phyloP scores from a whole-genome alignment of 805 yeast genomes.

The Phaffomyces opuntiae region DNA sequence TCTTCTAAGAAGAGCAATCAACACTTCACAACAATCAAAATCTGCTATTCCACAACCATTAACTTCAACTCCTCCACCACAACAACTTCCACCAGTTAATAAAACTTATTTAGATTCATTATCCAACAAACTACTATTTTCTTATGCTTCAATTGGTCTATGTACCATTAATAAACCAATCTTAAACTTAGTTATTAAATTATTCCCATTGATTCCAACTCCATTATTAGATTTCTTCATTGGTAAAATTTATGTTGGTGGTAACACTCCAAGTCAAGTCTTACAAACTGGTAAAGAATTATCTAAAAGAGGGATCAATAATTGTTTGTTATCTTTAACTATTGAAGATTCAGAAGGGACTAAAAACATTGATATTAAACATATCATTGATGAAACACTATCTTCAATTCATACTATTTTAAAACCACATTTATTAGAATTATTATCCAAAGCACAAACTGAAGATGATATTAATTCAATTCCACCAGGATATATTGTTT shows the following conservation, averaged over 20 bases:
- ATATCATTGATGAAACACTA: conserved; percentile 57
- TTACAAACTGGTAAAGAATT: conserved; percentile 61
- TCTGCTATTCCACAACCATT: conserved; percentile 2
- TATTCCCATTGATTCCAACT: conserved; percentile 73
- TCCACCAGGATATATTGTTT: conserved; percentile 87
- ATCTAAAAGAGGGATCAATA: conserved; percentile 69
- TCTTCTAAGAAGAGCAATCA: conserved; percentile 11
- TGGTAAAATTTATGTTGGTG: conserved; percentile 86
- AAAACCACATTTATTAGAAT: conserved; percentile 52
- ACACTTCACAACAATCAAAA: conserved; percentile 11
- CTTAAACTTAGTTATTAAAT: conserved; percentile 50
- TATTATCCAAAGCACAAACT: conserved; percentile 41
- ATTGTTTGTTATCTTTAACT: conserved; percentile 92
- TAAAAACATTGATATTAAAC: conserved; percentile 47
- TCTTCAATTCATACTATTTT: conserved; percentile 61
- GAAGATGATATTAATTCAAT: conserved; percentile 49
- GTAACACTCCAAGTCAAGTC: conserved; percentile 69
- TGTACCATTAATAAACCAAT: conserved; percentile 61
- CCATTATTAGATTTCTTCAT: conserved; percentile 63
- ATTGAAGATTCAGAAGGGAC: conserved; percentile 89
- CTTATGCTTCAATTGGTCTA: conserved; percentile 60
- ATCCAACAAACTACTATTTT: conserved; percentile 47
- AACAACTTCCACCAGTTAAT: conserved; percentile 3
- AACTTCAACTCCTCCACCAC: neutral
- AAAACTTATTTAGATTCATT: conserved; percentile 44